Evolutionary conservation across 768 basidiomycete genomes (phyloP), one percentile per base, ranked within the genome.

Genomic region (Glaciozyma antarctica): DNA sequence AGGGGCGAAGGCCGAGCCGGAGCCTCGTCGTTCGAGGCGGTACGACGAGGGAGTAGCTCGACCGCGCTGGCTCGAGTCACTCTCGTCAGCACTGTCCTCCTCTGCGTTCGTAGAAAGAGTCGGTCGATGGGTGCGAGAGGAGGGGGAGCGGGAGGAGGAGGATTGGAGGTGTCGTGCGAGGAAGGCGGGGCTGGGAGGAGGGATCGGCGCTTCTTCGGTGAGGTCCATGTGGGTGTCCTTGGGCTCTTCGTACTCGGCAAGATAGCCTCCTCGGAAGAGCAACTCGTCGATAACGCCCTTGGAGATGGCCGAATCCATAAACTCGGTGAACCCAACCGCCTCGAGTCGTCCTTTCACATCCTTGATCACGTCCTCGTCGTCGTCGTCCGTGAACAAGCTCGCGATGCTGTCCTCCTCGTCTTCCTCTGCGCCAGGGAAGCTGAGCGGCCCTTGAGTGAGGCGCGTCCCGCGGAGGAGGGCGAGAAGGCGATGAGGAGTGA

Each of bases 281-380:
- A 99, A 78, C 74, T 97, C 94, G 61, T 85, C 88, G 16, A 99
- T 79, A 22, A 98, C 92, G 0, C 86, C 81, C 21, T 88, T 79
- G 17, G 86, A 88, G 49, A 99, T 80, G 1, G 94, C 86, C 5
- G 77, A 78, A 5, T 99, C 94, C 89, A 99, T 97, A 75, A 97
- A 99, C 76, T 99, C 94, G 3, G 94, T 97, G 8, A 90, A 92
- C n/a, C 93, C 93, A 69, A 99, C 90, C 13, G 47, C 60, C 56
- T 64, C 60, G 58, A 52, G 53, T 28, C 51, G 47, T 21, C 56
- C 48, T 58, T 63, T n/a, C n/a, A n/a, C n/a, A n/a, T n/a, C n/a
- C n/a, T n/a, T n/a, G n/a, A n/a, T n/a, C n/a, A n/a, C n/a, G n/a
- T n/a, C n/a, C n/a, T n/a, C 68, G 45, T 73, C 75, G 60, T 75